A percentile compares a stretch with the other conserved stretches of the same genome.
Evolutionary conservation across 2,329 filamentous ascomycete species (phyloP).

Genomic region (Alternaria postmessia): DNA sequence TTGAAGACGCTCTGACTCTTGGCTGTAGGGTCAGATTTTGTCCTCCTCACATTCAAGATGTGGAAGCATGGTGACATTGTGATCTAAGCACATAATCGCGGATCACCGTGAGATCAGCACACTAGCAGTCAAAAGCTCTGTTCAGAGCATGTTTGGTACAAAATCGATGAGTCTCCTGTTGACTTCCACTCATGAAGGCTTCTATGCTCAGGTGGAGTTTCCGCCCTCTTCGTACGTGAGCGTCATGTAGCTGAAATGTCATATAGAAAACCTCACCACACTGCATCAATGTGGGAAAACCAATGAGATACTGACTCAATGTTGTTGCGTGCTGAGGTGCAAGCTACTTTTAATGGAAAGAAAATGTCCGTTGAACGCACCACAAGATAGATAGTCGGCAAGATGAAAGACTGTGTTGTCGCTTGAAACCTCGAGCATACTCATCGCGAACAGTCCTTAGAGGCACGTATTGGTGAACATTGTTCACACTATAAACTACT

Average conservation of each 20-base stretch:
- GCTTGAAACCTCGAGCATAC: background rate
- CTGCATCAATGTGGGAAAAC: background rate
- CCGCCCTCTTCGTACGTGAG: background rate
- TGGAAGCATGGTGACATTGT: background rate
- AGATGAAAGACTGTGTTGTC: background rate
- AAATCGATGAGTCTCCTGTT: background rate
- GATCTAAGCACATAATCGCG: background rate
- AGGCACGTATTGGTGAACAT: background rate
- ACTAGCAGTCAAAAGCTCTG: background rate
- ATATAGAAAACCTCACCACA: background rate
- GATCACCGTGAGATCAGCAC: background rate
- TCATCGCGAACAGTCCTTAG: background rate
- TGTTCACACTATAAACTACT: background rate
- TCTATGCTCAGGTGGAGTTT: background rate
- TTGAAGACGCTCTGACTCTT: too few species aligned
- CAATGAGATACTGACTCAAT: background rate
- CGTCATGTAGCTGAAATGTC: background rate
- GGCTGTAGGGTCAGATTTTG: too few species aligned
- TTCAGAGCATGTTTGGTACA: accelerated
- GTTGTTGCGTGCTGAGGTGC: background rate
- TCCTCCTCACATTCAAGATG: background rate
- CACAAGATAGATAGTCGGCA: too few species aligned
- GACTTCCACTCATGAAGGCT: too few species aligned
- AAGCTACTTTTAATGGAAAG: background rate
- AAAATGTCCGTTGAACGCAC: background rate